Evolutionary conservation across 2,329 filamentous ascomycete genomes (phyloP), one percentile per base, ranked within the genome.

Genomic region (Lojkania enalia): DNA sequence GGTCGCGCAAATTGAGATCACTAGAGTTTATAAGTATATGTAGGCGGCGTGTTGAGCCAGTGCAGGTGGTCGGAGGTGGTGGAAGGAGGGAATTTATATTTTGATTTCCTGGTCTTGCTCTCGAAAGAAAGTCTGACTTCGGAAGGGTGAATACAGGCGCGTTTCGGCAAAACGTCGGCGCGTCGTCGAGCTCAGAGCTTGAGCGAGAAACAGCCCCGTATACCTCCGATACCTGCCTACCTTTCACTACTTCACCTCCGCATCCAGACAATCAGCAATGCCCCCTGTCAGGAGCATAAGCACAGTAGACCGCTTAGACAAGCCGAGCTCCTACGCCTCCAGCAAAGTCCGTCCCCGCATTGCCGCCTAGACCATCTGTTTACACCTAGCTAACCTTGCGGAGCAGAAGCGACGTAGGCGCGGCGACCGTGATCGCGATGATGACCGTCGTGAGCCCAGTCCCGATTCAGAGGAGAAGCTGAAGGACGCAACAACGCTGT

Each of bases 281-380:
- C 53, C 62, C 35, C 47, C 62, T 14, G 15, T 43, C 27, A 35
- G 54, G 14, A 56, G 79, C 67, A 97, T 91, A 4, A 48, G 78
- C 69, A 97, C 94, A 5, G 88, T 97, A 52, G 92, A 97, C 39
- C 82, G 94, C 49, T 83, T 99, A 52, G 94, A 99, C 73, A 87
- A 86, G 72, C 92, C 94, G 14, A 97, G 92, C 69, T 91, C 92
- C 61, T 99, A 99, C 75, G 96, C 91, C 64, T 80, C 84, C 52
- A 85, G 81, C 74, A 88, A 88, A 75, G 92, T 95, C 75, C 67
- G 77, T 65, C 25, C 25, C 25, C n/a, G 25, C 7, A 7, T 7
- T n/a, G 25, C 15, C 15, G 30, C n/a, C 19, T 18, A 12, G 14
- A 12, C 21, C 18, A 7, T 39, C 3, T 47, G 35, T 50, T 61